Evolutionary conservation across 495 filamentous ascomycete genomes (phyloP), one percentile per base, ranked within the genome.

Genomic region (Penicillium roqueforti): DNA sequence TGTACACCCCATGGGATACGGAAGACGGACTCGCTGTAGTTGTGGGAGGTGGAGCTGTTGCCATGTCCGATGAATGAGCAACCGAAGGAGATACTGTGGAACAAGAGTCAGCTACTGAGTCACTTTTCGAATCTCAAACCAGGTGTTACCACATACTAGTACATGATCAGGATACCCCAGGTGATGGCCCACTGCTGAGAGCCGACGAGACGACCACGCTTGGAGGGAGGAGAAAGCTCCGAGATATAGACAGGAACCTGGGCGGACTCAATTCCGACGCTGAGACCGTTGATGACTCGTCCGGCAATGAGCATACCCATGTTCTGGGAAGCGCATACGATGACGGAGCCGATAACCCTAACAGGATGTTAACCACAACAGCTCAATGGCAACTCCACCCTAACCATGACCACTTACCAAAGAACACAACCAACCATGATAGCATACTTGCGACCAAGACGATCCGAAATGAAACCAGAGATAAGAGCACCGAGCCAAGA

Each of bases 141-240:
- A 25, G 11, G 13, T 10, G 7, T 23, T 5, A 8, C 0, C 10
- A 63, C 61, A 44, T 65, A 72, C 66, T 80, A 77, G 78, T 85
- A 92, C 87, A 92, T 91, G 67, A 91, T 90, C 42, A 91, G 53
- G 53, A 91, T 91, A 63, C 88, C 88, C 85, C 85, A 89, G 47
- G 85, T 89, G 56, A 92, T 89, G 41, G 87, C 83, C 87, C 87
- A 89, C 71, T 90, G 87, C 56, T 91, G 84, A 53, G 82, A 77
- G 37, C 86, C 84, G 32, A 90, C 83, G 22, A 93, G 76, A 31
- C 87, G 80, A 34, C 88, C 88, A 59, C 89, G 83, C 69, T 83
- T 85, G 19, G 78, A 78, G 3, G 87, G 87, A 8, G 83, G 85
- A 0, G 88, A 76, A 47, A 91, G 65, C 63, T 92, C 89, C 29